Evolutionary conservation across 2,329 filamentous ascomycete species (phyloP).

Genomic region (Aspergillus phoenicis): DNA sequence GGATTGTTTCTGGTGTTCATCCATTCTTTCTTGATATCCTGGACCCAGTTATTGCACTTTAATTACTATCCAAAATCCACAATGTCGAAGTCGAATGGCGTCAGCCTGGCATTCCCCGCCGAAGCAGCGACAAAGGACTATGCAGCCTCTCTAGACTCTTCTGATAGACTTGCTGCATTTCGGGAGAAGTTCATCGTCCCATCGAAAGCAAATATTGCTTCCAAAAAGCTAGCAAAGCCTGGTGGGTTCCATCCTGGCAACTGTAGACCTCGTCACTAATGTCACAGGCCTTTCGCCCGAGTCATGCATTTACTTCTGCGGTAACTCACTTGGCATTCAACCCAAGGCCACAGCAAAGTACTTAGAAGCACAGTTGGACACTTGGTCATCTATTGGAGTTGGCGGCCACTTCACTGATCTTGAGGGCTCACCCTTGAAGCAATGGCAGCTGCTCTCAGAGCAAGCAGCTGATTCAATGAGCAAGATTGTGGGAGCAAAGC

Average conservation of each 20-base stretch:
- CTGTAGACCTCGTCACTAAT: slow-evolving; percentile 14
- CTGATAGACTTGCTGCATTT: slow-evolving; percentile 62
- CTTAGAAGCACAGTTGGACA: slow-evolving; percentile 72
- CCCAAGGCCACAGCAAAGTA: slow-evolving; percentile 68
- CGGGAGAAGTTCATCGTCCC: slow-evolving; percentile 76
- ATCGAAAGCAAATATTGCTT: slow-evolving; percentile 69
- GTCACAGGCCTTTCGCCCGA: slow-evolving; percentile 38
- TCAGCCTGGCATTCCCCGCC: slow-evolving; percentile 34
- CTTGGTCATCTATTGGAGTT: slow-evolving; percentile 81
- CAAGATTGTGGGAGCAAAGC: slow-evolving; percentile 70
- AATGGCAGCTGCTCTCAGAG: slow-evolving; percentile 79
- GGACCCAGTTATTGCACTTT: neutral
- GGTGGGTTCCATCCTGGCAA: slow-evolving; percentile 22
- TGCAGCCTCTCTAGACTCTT: slow-evolving; percentile 57
- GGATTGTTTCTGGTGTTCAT: neutral
- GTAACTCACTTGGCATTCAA: slow-evolving; percentile 85
- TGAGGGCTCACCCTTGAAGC: slow-evolving; percentile 65
- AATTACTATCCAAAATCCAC: slow-evolving; percentile 7
- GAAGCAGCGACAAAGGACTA: slow-evolving; percentile 39
- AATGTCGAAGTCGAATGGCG: slow-evolving; percentile 17
- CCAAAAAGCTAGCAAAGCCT: slow-evolving; percentile 57
- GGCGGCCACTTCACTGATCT: slow-evolving; percentile 76
- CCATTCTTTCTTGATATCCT: neutral
- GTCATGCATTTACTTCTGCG: slow-evolving; percentile 73
- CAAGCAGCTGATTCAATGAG: slow-evolving; percentile 70